Percentiles rank a stretch among this genome's conserved stretches.
Evolutionary conservation across 768 basidiomycete species (phyloP).

Genomic region (Baorangia bicolor): DNA sequence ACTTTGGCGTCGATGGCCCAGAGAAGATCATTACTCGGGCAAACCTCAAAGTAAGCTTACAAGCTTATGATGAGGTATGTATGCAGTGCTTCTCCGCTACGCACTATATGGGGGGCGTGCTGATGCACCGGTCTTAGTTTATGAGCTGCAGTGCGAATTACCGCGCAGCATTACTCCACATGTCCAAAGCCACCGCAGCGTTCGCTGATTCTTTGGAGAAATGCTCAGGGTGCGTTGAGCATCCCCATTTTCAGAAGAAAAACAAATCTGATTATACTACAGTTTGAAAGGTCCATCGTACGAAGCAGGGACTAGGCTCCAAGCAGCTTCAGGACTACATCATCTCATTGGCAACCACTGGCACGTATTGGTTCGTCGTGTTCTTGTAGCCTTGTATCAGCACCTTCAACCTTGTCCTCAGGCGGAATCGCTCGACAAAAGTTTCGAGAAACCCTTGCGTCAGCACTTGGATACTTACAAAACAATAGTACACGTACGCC

Average conservation of each 20-base stretch:
- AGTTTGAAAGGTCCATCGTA: constrained; percentile 80
- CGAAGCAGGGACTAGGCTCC: constrained; percentile 77
- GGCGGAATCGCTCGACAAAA: constrained; percentile 85
- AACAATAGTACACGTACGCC: constrained; percentile 61
- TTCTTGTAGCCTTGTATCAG: constrained; percentile 4
- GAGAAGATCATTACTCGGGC: constrained; percentile 80
- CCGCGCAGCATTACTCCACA: constrained; percentile 72
- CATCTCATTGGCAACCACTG: constrained; percentile 92
- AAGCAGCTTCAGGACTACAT: constrained; percentile 85
- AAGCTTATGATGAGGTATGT: constrained; percentile 79
- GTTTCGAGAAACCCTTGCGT: constrained; percentile 86
- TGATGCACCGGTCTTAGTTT: constrained; percentile 50
- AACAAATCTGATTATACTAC: not conserved
- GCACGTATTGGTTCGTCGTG: constrained; percentile 73
- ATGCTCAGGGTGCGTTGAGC: constrained; percentile 67
- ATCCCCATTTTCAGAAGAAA: not conserved
- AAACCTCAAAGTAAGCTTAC: constrained; percentile 73
- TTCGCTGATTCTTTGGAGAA: constrained; percentile 87
- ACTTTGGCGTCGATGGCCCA: constrained; percentile 73
- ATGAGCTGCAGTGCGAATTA: constrained; percentile 76
- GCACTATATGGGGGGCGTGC: not conserved
- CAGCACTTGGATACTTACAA: constrained; percentile 82
- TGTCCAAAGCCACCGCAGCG: constrained; percentile 79
- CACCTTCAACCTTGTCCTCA: constrained; percentile 29
- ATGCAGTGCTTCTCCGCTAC: not conserved